Evolutionary conservation across 495 filamentous ascomycete genomes (phyloP), one percentile per base, ranked within the genome.

Genomic region (Parathielavia appendiculata): DNA sequence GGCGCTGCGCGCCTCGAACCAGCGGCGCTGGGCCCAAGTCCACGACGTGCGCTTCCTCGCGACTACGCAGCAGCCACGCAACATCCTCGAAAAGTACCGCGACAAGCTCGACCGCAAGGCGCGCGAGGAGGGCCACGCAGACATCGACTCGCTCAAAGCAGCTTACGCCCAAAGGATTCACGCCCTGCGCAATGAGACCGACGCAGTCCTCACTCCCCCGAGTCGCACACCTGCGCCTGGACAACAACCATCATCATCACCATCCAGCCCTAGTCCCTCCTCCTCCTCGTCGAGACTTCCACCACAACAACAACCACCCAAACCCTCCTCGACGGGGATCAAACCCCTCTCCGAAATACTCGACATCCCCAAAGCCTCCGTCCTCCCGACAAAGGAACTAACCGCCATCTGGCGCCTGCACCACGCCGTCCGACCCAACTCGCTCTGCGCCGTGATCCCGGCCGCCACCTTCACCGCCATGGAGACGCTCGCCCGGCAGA

Each of bases 31-130:
- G 87, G 95, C 93, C 10, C 89, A 87, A 61, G 91, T 96, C 11
- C 89, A 92, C 72, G 90, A 96, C 73, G 85, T 95, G 45, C 90
- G 92, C 44, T 95, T 93, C 77, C 77, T 96, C 19, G 87, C 86
- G 22, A 78, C 77, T 32, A 75, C 78, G 30, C 69, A 77, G 72
- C 64, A 59, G 14, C 82, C 45, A 26, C 83, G 84, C 35, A 79
- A 75, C 62, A 75, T 96, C 19, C 64, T 86, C 41, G 91, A 95
- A 59, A 95, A 89, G 70, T 97, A 97, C 76, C 81, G 83, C 61
- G 79, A 85, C 59, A 95, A 96, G 78, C 86, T 98, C 47, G 80
- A 88, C 59, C 73, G 80, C 61, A 97, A 96, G 72, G 91, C 91
- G 38, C 84, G 85, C 71, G 76, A 86, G 66, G 82, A 95, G 71